Base-by-base conservation (phyloP, 2,329 filamentous ascomycete species). In the Pyrenochaeta sp. region DNA sequence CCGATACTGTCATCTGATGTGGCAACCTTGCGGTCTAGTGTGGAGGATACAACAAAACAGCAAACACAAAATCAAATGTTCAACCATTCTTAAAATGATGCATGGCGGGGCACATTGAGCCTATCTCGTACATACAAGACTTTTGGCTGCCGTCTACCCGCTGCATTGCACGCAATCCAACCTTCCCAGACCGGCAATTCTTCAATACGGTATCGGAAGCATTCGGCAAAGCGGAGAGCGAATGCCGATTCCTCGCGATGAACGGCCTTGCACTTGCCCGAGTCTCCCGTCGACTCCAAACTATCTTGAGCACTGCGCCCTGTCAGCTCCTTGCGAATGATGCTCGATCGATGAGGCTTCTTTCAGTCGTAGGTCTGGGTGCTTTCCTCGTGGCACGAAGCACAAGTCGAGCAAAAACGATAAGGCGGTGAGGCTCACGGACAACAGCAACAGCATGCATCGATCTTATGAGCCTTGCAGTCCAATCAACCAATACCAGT, bases 401-500 rank as follows among this genome's bases (percentile, higher is more conserved):
- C 12, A 35, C 32, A n/a, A 27, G 9, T 27, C n/a, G n/a, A 17
- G 33, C 15, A 33, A 11, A 33, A 11, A 29, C 20, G 18, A 5
- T 12, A 23, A 33, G 49, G 49, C 49, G 49, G 49, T 52, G 49
- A 52, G 44, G 14, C 21, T 46, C 43, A 47, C 37, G 47, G 43
- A 30, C 36, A 36, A 23, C 27, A 12, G 18, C n/a, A 15, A 17
- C 35, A 29, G 49, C 43, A 45, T 40, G 29, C 20, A 52, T 23
- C 30, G 35, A 43, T 49, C 47, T 49, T 20, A 36, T 39, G 39
- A 37, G 37, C 39, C 39, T 29, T 49, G 29, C 37, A 14, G 15
- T 21, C 31, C 31, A 21, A 14, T 21, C 17, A 31, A 36, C 23
- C 3, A 31, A 36, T 36, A 43, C 49, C 42, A 42, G 29, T 32